These are phyloP conservation scores for Macrophomina phaseolina DNA, from an alignment of 2,329 filamentous ascomycete species.

Conservation along the genomic window DNA sequence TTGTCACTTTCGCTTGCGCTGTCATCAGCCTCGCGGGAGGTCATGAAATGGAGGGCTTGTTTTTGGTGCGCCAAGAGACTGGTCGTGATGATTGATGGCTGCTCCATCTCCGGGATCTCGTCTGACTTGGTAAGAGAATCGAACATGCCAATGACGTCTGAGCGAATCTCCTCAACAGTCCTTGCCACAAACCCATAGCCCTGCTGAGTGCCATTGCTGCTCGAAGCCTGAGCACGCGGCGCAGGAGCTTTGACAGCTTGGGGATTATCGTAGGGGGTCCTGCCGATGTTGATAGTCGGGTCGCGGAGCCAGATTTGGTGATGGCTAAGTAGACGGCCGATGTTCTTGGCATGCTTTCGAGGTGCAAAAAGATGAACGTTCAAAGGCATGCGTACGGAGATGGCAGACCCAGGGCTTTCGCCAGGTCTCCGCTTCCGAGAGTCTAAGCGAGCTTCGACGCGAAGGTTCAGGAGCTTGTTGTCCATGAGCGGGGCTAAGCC, in stretches of 20 bases:
- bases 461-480: slow-evolving; percentile 63
- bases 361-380: slow-evolving; percentile 78
- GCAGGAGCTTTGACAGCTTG: slow-evolving; percentile 30
- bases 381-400: slow-evolving; percentile 28
- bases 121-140: slow-evolving; percentile 80
- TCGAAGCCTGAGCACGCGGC: neutral
- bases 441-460: slow-evolving; percentile 74
- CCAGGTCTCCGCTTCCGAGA: slow-evolving; percentile 65
- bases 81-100: slow-evolving; percentile 66
- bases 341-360: slow-evolving; percentile 64
- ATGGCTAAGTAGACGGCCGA: slow-evolving; percentile 72
- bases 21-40: slow-evolving; percentile 71
- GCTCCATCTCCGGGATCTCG: slow-evolving; percentile 75
- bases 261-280: slow-evolving; percentile 60
- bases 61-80: slow-evolving; percentile 84
- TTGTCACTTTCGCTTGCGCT: slow-evolving; percentile 63
- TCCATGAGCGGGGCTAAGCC: slow-evolving; percentile 78
- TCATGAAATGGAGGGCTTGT: slow-evolving; percentile 88
- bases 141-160: slow-evolving; percentile 85
- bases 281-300: slow-evolving; percentile 67
- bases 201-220: neutral
- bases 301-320: slow-evolving; percentile 69
- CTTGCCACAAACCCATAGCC: slow-evolving; percentile 52
- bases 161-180: slow-evolving; percentile 84
- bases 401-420: slow-evolving; percentile 54